Base-by-base conservation (phyloP, 2,329 filamentous ascomycete species). In the Sordariomycetes sp. region DNA sequence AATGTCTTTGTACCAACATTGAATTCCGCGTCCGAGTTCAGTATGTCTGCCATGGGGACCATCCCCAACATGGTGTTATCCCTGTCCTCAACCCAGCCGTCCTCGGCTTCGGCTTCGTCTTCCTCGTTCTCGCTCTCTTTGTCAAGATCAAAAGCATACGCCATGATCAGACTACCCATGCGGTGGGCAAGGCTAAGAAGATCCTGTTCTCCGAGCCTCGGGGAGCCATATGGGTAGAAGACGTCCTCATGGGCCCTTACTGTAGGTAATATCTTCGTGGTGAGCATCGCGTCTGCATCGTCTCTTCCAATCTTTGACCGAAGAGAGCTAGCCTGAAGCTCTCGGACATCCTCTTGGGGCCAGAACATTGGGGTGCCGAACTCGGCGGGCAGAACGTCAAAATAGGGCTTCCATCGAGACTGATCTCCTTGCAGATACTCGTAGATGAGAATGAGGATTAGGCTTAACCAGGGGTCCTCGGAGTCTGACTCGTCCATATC, bases 341-440 rank as follows among this genome's bases (percentile, higher is more conserved):
- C 78, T 0, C 75, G 72, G 2, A 96, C 76, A 69, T 96, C 90
- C 1, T 76, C 72, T 0, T 79, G 74, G 1, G 80, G 76, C 92
- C 92, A 97, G 73, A 92, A 96, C 88, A 97, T 96, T 62, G 93
- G 80, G 2, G 90, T 95, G 69, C 94, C 83, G 67, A 96, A 96
- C 1, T 73, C 66, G 5, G 67, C 64, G 1, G 90, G 90, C 5
- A 96, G 77, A 22, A 96, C 76, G 59, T 85, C 79, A 63, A 96
- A 85, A 70, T 96, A 96, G 0, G 85, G 78, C 62, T 83, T 82
- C 91, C 91, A 96, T 10, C 72, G 73, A 1, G 90, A 95, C 1
- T 64, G 72, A 60, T 65, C 74, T 55, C 70, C 84, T 69, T 70
- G 85, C 8, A 84, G 71, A 58, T 76, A 78, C 72, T 96, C 90